phyloP scores from a whole-genome alignment of 257 asterid genomes.

The Agastache rugosa region DNA sequence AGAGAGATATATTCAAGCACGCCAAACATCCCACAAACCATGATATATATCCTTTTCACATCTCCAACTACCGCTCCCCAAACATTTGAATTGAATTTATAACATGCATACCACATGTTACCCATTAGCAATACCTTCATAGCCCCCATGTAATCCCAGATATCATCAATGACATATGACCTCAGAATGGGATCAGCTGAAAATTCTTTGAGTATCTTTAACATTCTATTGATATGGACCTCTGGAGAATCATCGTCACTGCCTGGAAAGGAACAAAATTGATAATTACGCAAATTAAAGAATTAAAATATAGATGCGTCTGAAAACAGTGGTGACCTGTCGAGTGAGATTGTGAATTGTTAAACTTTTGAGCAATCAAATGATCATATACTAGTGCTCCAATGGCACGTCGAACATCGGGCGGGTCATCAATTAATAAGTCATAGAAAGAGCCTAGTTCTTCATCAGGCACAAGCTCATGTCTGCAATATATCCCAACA shows the following conservation, averaged over 20 bases:
- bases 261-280: constrained; percentile 53
- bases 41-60: constrained; percentile 5
- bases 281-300: not conserved
- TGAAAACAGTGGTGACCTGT: constrained; percentile 61
- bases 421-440: constrained; percentile 92
- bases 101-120: constrained; percentile 21
- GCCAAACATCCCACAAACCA: constrained; percentile 10
- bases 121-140: constrained; percentile 68
- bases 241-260: constrained; percentile 69
- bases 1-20: constrained; percentile 5
- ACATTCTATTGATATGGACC: constrained; percentile 84
- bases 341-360: constrained; percentile 73
- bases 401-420: constrained; percentile 93
- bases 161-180: constrained; percentile 92
- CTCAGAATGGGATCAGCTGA: constrained; percentile 87
- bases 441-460: constrained; percentile 95
- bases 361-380: constrained; percentile 91
- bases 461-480: constrained; percentile 97
- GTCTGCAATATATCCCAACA: constrained; percentile 60
- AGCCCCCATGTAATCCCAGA: constrained; percentile 99
- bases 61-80: constrained; percentile 19
- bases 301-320: constrained; percentile 7
- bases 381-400: constrained; percentile 95
- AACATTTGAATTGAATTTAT: constrained; percentile 6
- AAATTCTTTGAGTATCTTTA: constrained; percentile 89